Percentiles rank a stretch among this genome's conserved stretches.
Conservation (phyloP, 1,284 basidiomycete species). For the Melampsora americana region DNA sequence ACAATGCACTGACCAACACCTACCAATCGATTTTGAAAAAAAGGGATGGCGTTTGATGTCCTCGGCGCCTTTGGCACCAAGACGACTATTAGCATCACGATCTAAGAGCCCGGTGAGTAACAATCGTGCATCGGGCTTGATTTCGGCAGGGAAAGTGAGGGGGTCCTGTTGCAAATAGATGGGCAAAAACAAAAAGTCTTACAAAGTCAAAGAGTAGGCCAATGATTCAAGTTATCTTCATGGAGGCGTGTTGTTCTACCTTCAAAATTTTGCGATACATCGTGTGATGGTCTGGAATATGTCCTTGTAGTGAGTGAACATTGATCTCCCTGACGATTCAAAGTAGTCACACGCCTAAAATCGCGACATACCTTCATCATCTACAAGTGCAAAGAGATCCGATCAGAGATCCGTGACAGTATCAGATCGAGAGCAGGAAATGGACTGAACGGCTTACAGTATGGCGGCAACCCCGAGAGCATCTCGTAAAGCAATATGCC, state of each 20-base stretch:
- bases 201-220: background rate
- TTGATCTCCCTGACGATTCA: background rate
- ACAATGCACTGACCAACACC: background rate
- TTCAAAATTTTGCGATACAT: constrained; percentile 44
- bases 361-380: constrained; percentile 33
- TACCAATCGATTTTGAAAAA: constrained; percentile 63
- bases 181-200: background rate
- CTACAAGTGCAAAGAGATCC: background rate
- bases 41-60: constrained; percentile 92
- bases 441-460: constrained; percentile 47
- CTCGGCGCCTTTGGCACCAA: constrained; percentile 82
- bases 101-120: constrained; percentile 86
- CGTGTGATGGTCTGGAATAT: constrained; percentile 38
- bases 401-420: background rate
- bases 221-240: background rate
- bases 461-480: constrained; percentile 54
- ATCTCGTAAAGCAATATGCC: constrained; percentile 55
- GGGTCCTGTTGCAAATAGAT: constrained; percentile 17
- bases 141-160: constrained; percentile 49
- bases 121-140: constrained; percentile 81
- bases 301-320: no score
- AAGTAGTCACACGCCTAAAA: background rate
- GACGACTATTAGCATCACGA: constrained; percentile 71
- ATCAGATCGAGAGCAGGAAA: background rate
- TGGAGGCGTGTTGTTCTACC: constrained; percentile 7